Evolutionary conservation across 176 grass and related monocot genomes (phyloP).

Genomic region (Zoysia pacifica): DNA sequence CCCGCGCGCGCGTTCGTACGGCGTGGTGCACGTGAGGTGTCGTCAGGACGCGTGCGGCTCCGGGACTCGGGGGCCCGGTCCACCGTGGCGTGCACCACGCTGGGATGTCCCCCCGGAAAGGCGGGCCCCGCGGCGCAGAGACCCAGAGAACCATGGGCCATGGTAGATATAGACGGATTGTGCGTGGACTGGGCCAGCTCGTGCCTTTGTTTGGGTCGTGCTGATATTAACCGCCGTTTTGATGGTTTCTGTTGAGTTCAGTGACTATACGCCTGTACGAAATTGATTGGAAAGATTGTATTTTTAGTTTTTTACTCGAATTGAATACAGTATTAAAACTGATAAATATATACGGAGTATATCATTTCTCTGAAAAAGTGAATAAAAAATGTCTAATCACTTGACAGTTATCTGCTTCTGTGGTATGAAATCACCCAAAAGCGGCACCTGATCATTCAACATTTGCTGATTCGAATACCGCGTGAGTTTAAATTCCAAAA

Average conservation of each 20-base stretch:
- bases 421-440: background rate
- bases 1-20: conserved; percentile 21
- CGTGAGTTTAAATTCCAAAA: background rate
- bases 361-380: too few relatives aligned
- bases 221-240: background rate
- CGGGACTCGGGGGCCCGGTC: conserved; percentile 10
- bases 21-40: conserved; percentile 39
- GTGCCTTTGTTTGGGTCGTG: background rate
- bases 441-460: background rate
- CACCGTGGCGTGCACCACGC: conserved; percentile 28
- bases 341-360: too few relatives aligned
- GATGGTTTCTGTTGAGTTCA: background rate
- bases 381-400: background rate
- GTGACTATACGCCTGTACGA: too few relatives aligned
- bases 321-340: too few relatives aligned
- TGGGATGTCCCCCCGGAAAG: background rate
- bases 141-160: too few relatives aligned
- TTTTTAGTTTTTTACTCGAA: too few relatives aligned
- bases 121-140: background rate
- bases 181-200: background rate
- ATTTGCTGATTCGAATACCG: background rate
- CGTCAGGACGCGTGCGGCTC: conserved; percentile 29
- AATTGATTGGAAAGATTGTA: too few relatives aligned
- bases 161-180: background rate
- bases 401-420: background rate